phyloP scores from a whole-genome alignment of 2,329 filamentous ascomycete genomes.

The Penicillium expansum region DNA sequence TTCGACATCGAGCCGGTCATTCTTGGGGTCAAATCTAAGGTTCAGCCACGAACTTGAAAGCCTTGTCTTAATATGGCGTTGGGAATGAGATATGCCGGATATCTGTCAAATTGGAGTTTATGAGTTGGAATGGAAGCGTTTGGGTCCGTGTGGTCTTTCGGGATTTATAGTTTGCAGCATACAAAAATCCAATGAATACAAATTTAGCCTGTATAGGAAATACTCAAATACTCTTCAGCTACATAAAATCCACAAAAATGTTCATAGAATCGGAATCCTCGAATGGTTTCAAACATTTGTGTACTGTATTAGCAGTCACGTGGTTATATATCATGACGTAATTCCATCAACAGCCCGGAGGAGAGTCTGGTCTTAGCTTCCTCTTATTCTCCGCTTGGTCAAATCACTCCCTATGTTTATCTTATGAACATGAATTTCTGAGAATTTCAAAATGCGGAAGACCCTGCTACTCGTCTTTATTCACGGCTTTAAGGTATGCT shows the following conservation, averaged over 20 bases:
- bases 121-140: constrained; percentile 1
- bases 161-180: not conserved
- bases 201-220: not conserved
- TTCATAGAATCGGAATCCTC: no score
- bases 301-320: no score
- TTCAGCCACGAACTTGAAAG: not conserved
- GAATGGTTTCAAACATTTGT: not conserved
- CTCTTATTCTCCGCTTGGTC: not conserved
- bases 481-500: constrained; percentile 48
- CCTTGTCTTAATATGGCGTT: constrained; percentile 2
- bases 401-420: not conserved
- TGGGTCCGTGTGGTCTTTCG: not conserved
- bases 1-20: not conserved
- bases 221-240: not conserved
- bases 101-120: constrained; percentile 2
- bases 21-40: not conserved
- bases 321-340: not conserved
- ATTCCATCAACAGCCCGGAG: not conserved
- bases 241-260: not conserved
- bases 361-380: not conserved
- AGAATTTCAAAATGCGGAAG: constrained; percentile 40
- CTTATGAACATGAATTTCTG: constrained; percentile 2
- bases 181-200: not conserved
- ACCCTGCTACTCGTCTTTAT: constrained; percentile 49
- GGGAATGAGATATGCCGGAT: constrained; percentile 5